A percentile compares a stretch with the other conserved stretches of the same genome.
These are phyloP conservation scores for Brassica juncea DNA, from an alignment of 345 rosid species.

Conservation along the genomic window DNA sequence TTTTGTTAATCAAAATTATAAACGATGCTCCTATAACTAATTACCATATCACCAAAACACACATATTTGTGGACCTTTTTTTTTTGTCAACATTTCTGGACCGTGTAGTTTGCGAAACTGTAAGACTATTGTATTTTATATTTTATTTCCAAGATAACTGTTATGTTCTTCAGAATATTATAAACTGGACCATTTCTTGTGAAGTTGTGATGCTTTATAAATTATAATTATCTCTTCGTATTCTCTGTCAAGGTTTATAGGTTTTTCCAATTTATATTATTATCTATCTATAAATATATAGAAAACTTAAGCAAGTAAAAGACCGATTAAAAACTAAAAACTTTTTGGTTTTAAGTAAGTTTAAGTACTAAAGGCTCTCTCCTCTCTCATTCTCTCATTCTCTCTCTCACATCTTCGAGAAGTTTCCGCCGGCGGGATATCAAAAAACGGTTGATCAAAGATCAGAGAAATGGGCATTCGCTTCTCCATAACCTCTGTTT, in stretches of 20 bases:
- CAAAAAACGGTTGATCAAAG: slow-evolving; percentile 10
- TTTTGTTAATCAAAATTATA: background rate
- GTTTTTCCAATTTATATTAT: background rate
- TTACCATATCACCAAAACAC: slow-evolving; percentile 1
- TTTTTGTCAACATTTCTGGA: background rate
- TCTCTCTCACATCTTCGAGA: slow-evolving; percentile 23
- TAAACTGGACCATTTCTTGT: background rate
- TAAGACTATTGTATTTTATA: background rate
- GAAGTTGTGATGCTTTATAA: background rate
- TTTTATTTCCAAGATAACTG: background rate
- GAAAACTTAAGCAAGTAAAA: slow-evolving; percentile 15
- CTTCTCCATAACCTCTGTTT: slow-evolving; percentile 33
- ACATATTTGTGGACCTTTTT: background rate
- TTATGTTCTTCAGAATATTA: background rate
- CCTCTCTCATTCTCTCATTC: slow-evolving; percentile 16
- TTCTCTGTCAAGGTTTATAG: background rate
- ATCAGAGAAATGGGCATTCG: slow-evolving; percentile 45
- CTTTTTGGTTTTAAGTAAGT: slow-evolving; percentile 33
- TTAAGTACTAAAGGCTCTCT: slow-evolving; percentile 15
- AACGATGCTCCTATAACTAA: background rate
- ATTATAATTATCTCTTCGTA: background rate
- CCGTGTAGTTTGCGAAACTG: background rate
- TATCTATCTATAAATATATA: background rate
- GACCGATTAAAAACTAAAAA: slow-evolving; percentile 22
- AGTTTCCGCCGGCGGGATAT: slow-evolving; percentile 29